Conservation (phyloP, 2,329 filamentous ascomycete species). For the Neodidymelliopsis sp. region DNA sequence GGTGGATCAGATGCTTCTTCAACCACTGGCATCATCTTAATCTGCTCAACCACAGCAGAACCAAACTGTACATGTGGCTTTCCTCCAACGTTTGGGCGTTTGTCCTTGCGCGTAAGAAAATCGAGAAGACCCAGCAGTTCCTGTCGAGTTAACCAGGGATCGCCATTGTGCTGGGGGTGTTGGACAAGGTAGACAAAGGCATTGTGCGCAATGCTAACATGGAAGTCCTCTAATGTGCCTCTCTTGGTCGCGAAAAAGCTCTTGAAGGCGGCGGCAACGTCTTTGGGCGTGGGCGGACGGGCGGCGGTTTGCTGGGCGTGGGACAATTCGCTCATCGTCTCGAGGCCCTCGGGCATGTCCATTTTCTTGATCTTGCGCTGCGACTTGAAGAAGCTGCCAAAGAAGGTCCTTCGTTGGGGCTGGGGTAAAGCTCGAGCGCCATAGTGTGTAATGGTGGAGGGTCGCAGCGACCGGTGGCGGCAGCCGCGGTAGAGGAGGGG, state of each 20-base stretch:
- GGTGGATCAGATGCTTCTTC: not conserved
- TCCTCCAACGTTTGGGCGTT: conserved; percentile 48
- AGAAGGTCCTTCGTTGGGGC: conserved; percentile 63
- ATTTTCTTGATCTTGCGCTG: conserved; percentile 66
- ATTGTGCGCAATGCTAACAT: conserved; percentile 63
- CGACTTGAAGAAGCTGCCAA: conserved; percentile 71
- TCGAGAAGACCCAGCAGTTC: conserved; percentile 25
- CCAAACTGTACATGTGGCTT: conserved; percentile 52
- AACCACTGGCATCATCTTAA: conserved; percentile 5
- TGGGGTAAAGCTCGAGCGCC: conserved; percentile 25
- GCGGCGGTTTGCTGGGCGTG: conserved; percentile 68
- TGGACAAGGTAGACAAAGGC: conserved; percentile 68
- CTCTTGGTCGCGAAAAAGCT: conserved; percentile 39
- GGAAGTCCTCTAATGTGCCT: conserved; percentile 37
- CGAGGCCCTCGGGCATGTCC: conserved; percentile 74
- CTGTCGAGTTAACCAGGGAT: conserved; percentile 41
- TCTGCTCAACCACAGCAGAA: conserved; percentile 42
- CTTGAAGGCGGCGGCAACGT: conserved; percentile 66
- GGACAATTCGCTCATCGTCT: conserved; percentile 72
- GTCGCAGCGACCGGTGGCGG: conserved; percentile 44
- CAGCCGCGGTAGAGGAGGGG: conserved; percentile 56
- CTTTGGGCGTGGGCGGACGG: conserved; percentile 68
- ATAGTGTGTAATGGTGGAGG: conserved; percentile 30
- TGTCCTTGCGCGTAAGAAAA: conserved; percentile 22
- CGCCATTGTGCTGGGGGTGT: conserved; percentile 29